A percentile compares a stretch with the other conserved stretches of the same genome.
phyloP scores from a whole-genome alignment of 2,329 filamentous ascomycete genomes.

The Pleoardoris graminearum region DNA sequence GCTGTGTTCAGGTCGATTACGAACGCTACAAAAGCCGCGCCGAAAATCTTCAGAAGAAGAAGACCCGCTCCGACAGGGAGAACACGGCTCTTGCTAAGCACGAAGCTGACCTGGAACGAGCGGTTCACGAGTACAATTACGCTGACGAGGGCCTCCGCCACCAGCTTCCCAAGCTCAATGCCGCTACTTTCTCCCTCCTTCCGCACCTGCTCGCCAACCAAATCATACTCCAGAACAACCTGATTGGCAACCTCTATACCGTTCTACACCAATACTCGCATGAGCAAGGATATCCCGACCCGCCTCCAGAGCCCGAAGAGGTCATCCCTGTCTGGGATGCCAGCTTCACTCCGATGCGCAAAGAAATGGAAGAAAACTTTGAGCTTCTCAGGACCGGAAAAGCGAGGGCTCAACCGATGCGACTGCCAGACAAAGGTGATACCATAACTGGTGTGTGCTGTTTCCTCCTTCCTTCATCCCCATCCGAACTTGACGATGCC shows the following conservation, averaged over 20 bases:
- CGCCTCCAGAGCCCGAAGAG: conserved; percentile 71
- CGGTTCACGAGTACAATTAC: conserved; percentile 72
- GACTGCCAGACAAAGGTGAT: conserved; percentile 50
- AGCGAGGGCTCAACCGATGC: conserved; percentile 62
- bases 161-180: conserved; percentile 71
- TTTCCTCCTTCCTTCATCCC: background rate
- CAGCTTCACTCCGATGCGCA: conserved; percentile 65
- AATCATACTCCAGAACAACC: conserved; percentile 74
- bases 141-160: conserved; percentile 75
- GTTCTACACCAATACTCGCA: conserved; percentile 73
- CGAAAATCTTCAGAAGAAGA: conserved; percentile 70
- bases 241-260: conserved; percentile 79
- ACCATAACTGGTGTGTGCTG: conserved; percentile 49
- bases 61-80: conserved; percentile 71
- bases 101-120: conserved; percentile 68
- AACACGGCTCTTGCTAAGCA: conserved; percentile 71
- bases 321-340: conserved; percentile 69
- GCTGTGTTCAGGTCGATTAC: conserved; percentile 65
- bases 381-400: conserved; percentile 68
- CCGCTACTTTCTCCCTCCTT: conserved; percentile 72
- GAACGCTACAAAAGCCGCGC: conserved; percentile 75
- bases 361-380: conserved; percentile 66
- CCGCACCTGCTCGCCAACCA: conserved; percentile 71
- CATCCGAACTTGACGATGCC: too few species aligned
- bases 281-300: conserved; percentile 69